Evolutionary conservation across 2,329 filamentous ascomycete species (phyloP).

Genomic region (Magnaporthiopsis poae): DNA sequence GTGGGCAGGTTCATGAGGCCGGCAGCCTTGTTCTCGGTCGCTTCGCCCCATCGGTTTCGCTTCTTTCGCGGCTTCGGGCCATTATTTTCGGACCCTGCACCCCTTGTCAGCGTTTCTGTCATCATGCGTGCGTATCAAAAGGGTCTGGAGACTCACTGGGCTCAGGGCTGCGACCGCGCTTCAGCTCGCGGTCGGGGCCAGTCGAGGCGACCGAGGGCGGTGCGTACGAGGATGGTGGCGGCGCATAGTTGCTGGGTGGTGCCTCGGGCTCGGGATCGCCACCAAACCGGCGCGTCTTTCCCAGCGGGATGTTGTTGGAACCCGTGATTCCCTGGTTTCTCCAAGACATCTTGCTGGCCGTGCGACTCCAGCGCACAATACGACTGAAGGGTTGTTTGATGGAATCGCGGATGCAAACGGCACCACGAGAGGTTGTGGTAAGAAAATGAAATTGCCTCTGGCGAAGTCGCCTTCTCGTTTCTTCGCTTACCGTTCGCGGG

Average conservation of each 20-base stretch:
- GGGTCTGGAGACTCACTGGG: slow-evolving; percentile 48
- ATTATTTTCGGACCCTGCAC: slow-evolving; percentile 48
- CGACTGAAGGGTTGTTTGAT: neutral
- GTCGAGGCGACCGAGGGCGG: slow-evolving; percentile 10
- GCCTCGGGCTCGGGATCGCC: slow-evolving; percentile 35
- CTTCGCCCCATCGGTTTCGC: slow-evolving; percentile 96
- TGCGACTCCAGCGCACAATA: neutral
- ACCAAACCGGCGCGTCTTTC: slow-evolving; percentile 70
- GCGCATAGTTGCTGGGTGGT: slow-evolving; percentile 8
- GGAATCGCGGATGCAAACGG: neutral
- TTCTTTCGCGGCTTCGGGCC: slow-evolving; percentile 88
- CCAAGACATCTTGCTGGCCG: slow-evolving; percentile 49
- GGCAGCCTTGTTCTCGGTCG: slow-evolving; percentile 94
- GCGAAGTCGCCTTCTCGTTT: neutral
- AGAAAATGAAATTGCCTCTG: neutral
- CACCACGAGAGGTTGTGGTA: neutral
- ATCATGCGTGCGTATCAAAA: slow-evolving; percentile 41
- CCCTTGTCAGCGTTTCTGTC: slow-evolving; percentile 11
- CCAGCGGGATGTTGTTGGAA: slow-evolving; percentile 94
- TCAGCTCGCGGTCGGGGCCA: slow-evolving; percentile 43
- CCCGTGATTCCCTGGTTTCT: slow-evolving; percentile 79
- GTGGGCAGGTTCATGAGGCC: slow-evolving; percentile 95
- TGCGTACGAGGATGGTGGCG: slow-evolving; percentile 1
- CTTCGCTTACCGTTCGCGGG: neutral
- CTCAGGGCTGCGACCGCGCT: slow-evolving; percentile 88